Percentiles rank a stretch among this genome's conserved stretches.
Conservation (phyloP, 768 basidiomycete genomes). For the Kwoniella bestiolae region DNA sequence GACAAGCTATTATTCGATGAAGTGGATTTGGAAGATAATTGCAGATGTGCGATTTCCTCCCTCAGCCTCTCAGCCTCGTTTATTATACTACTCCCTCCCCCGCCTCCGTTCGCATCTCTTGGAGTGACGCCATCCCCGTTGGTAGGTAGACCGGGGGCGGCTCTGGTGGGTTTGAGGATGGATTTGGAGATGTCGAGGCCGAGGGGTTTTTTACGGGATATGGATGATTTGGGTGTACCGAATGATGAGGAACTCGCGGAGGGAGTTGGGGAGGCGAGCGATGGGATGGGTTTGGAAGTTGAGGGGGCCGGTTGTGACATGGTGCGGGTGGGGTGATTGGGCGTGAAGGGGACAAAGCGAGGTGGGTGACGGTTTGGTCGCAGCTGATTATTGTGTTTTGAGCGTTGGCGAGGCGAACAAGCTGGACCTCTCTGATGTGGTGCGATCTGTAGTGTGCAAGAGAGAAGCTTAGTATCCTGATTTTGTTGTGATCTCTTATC, state of each 20-base stretch:
- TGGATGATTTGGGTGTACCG: constrained; percentile 38
- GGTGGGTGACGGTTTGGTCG: background rate
- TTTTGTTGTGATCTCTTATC: background rate
- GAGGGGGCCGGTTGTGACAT: constrained; percentile 16
- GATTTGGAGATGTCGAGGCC: constrained; percentile 54
- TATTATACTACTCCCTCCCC: constrained; percentile 12
- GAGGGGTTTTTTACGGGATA: constrained; percentile 54
- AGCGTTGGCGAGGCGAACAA: background rate
- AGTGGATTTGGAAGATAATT: constrained; percentile 43
- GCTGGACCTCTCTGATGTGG: background rate
- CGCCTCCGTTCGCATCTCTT: constrained; percentile 7
- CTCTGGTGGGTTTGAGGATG: constrained; percentile 47
- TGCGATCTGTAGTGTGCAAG: background rate
- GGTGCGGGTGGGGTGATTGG: background rate
- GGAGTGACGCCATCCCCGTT: background rate
- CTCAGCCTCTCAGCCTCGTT: constrained; percentile 44
- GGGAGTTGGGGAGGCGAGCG: constrained; percentile 9
- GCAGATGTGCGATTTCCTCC: constrained; percentile 42
- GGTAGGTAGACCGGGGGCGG: constrained; percentile 44
- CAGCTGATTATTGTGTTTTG: background rate
- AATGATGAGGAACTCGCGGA: constrained; percentile 22
- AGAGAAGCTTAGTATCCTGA: background rate
- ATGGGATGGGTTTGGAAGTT: constrained; percentile 31
- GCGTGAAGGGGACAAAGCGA: background rate
- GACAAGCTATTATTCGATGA: constrained; percentile 14